Base-by-base conservation (phyloP, 345 rosid genomes). In the Sisymbrium irio region DNA sequence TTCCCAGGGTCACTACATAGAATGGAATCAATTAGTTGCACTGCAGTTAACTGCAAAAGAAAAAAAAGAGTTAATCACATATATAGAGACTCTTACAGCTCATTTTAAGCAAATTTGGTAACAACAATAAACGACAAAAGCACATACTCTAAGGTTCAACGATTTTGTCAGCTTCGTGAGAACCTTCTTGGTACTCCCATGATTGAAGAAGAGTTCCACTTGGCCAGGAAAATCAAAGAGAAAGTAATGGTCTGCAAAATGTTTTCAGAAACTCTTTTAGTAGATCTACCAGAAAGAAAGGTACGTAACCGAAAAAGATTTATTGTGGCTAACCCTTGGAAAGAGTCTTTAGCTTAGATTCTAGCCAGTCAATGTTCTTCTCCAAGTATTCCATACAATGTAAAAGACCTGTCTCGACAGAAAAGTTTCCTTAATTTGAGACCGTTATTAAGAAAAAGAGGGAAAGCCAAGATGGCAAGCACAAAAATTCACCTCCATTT, bases 201-300 rank as follows among this genome's bases (percentile, higher is more conserved):
- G 96, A 73, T 85, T 89, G 77, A 90, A 92, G 80, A 85, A 96
- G 28, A 96, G 71, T 76, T 92, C 99, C 73, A 96, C 98, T 82
- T 90, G 99, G 63, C 97, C 96, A 69, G 99, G 98, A 78, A 96
- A 92, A 83, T 92, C 98, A 78, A 96, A 92, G 65, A 90, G 94
- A 74, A 92, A 82, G 83, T 92, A 92, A 81, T 92, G 96, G 73
- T 92, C 99, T 92, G 95, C 85, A 85, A 54, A 0, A 39, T 9
- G 67, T 36, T 73, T 47, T 19, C 13, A 4, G 42, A 78, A 55
- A 6, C 3, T 17, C 19, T 74, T 36, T 35, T 33, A 36, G 33
- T 27, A 41, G 6, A 46, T 33, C 30, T 20, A 49, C 13, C 5
- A 15, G 2, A 54, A 20, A n/a, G 5, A 36, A 11, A 50, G 4